Base-by-base conservation (phyloP, 2,329 filamentous ascomycete species). In the Trichoderma atrobrunneum region DNA sequence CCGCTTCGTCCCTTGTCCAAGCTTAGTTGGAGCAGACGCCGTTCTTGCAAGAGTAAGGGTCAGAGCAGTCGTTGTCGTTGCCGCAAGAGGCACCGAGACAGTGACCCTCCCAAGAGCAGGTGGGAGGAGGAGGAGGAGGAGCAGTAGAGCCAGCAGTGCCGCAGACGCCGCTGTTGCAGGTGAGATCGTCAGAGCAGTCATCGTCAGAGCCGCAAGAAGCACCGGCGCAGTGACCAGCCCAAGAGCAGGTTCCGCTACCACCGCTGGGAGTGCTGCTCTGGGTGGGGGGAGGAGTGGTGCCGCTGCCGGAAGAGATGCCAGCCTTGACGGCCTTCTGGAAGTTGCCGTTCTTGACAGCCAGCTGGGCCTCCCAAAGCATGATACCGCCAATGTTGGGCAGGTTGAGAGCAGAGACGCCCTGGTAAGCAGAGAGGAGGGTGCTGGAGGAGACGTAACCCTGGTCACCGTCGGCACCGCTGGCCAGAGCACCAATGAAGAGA, bases 301-400 rank as follows among this genome's bases (percentile, higher is more conserved):
- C 21, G n/a, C 3, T 30, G 39, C 69, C 65, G 26, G 7, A 4
- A n/a, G 54, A 18, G 54, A 72, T 62, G 16, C 51, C 72, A 63
- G 69, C 63, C 72, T 72, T 72, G 36, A 73, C 24, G 32, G 28
- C 14, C 61, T 60, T 67, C 69, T 76, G 70, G 54, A 57, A 80
- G 76, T 88, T 89, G 1, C 87, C 88, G 5, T 78, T 54, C 78
- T 90, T 90, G 11, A 80, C 80, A 73, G 85, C 88, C 4, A 86
- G 83, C 80, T 90, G 88, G 28, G 83, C 86, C 79, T 92, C 90
- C 90, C 89, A 92, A 79, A 91, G 83, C 89, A 91, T 91, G 16
- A 90, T 84, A 30, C 90, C 90, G 7, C 89, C 89, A 75, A 91
- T 91, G 79, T 85, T 90, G 3, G 82, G 79, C 76, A 87, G 90